Base-by-base conservation (phyloP, 2,329 filamentous ascomycete genomes). In the Seiridium unicorne region DNA sequence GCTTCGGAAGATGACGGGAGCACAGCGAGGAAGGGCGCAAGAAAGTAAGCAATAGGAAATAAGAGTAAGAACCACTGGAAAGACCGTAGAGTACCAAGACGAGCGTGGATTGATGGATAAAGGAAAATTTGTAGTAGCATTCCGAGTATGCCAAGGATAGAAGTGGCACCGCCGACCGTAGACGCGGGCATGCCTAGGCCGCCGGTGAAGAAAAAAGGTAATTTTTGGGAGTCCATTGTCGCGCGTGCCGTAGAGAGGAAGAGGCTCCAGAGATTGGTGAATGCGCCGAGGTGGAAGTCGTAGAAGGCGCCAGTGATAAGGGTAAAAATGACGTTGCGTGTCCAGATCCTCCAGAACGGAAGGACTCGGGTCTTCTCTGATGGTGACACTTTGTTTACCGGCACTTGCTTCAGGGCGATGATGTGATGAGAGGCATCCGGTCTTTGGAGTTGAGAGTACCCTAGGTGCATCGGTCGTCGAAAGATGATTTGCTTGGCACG, bases 281-380 rank as follows among this genome's bases (percentile, higher is more conserved):
- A 91, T 26, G 88, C 84, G 62, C 85, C 87, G 64, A 80, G 84
- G 74, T 92, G 89, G 68, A 92, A 86, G 63, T 89, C 87, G 66
- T 91, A 86, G 54, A 92, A 83, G 38, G 87, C 87, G 63, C 89
- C 87, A 34, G 82, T 83, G 53, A 90, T 69, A 3, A 92, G 76
- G 0, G 80, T 83, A 58, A 80, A 77, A 61, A 81, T 71, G 48
- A 82, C 77, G 59, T 81, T 81, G 55, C 73, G 74, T 0, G 79
- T 82, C 75, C 79, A 81, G 51, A 81, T 73, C 36, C 74, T 73
- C n/a, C 64, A 66, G 61, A 82, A 79, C 0, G 66, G 77, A 59
- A 74, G 73, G 63, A 65, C 60, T 4, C 38, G 6, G 1, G 58
- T 11, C 3, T 60, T 48, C n/a, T 60, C 54, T 2, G 38, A 13